phyloP scores from a whole-genome alignment of 2,329 filamentous ascomycete species.

The Sporothrix brunneoviolacea region DNA sequence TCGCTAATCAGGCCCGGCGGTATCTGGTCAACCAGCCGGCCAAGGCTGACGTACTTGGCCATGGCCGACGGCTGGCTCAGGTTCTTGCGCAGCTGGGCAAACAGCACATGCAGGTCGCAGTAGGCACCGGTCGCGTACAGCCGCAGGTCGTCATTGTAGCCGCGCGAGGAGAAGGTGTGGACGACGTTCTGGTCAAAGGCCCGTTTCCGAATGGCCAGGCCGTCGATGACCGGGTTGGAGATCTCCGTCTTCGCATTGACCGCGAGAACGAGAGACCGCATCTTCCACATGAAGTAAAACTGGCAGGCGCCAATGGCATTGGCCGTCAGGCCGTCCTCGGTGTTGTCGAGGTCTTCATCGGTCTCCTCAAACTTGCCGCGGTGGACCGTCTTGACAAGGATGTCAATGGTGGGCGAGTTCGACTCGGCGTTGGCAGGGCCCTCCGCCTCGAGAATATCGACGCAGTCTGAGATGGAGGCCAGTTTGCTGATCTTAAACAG shows the following conservation, averaged over 20 bases:
- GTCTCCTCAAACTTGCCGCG: conserved; percentile 65
- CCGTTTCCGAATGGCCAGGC: conserved; percentile 49
- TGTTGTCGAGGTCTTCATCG: conserved; percentile 63
- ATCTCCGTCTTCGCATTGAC: conserved; percentile 51
- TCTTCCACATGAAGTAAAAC: conserved; percentile 96
- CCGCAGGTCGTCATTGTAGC: conserved; percentile 70
- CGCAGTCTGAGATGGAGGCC: conserved; percentile 70
- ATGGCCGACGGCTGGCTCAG: conserved; percentile 39
- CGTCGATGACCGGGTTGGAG: conserved; percentile 51
- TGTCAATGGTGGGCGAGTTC: conserved; percentile 52
- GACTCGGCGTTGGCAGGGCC: conserved; percentile 40
- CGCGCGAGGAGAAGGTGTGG: conserved; percentile 59
- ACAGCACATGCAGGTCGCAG: conserved; percentile 75
- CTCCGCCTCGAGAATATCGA: conserved; percentile 63
- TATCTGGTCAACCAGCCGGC: conserved; percentile 62
- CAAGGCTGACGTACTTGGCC: conserved; percentile 47
- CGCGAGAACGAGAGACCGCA: conserved; percentile 50
- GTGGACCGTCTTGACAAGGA: conserved; percentile 64
- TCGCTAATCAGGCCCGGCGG: conserved; percentile 56
- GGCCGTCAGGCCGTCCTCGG: conserved; percentile 72
- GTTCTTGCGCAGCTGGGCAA: conserved; percentile 61
- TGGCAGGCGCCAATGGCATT: conserved; percentile 70
- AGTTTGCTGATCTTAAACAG: conserved; percentile 76
- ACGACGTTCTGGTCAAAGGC: conserved; percentile 58
- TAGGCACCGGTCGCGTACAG: conserved; percentile 68